Base-by-base conservation (phyloP, 163 green algal species). In the Prototheca wickerhamii region DNA sequence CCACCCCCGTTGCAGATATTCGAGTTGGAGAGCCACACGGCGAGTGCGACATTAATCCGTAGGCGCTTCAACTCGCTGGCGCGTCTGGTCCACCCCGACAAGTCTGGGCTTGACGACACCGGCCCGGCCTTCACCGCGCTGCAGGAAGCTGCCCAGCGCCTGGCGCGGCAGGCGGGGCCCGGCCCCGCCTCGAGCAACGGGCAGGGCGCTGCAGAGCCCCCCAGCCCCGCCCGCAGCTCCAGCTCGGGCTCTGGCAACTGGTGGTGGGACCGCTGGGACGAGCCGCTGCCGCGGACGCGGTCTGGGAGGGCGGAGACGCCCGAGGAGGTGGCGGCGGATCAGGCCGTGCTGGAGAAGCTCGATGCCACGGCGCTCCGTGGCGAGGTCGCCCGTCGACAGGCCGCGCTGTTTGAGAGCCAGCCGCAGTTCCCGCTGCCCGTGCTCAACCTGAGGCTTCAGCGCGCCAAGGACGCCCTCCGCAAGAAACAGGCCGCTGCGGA, bases 31-130 rank as follows among this genome's bases (percentile, higher is more conserved):
- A 20, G 28, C 2, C 10, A 21, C 7, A 25, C 20, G 44, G 37
- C 60, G 3, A 57, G 30, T 7, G 10, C 61, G 2, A 53, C 26
- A 2, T 68, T 67, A 4, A 30, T 72, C 0, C 55, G 63, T 15
- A 43, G 67, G 25, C 61, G 59, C 30, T 85, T 71, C 67, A 50
- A 51, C 30, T 61, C 59, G 21, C 67, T 86, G 15, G 70, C 77
- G 15, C 65, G 51, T 3, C 64, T 76, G 21, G 58, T 86, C 25
- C 79, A 86, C 40, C 79, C 79, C 17, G 79, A 86, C 70, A 86
- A 84, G 63, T 83, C 64, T 46, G 51, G 18, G 6, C 42, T 73
- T 25, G 10, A 34, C 2, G 35, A 23, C 17, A 68, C 73, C 7
- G 61, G 43, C 1, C 30, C 65, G 4, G 76, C 76, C 0, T 85